Percentiles rank a stretch among this genome's conserved stretches.
These are phyloP conservation scores for Kurtzmaniella fragi DNA, from an alignment of 805 yeast genomes.

Conservation along the genomic window DNA sequence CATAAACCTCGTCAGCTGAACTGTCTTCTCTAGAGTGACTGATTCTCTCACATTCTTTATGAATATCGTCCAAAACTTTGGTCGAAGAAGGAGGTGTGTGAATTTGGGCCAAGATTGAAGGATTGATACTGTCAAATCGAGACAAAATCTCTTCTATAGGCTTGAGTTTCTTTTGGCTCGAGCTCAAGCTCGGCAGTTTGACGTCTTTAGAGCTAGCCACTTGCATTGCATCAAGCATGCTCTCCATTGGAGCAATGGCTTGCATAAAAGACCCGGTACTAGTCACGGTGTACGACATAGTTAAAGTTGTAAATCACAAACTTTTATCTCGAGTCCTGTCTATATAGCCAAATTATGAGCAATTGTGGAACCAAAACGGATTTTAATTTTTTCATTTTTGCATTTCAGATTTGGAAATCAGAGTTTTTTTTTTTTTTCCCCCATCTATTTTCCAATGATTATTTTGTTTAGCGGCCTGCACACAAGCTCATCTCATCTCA, in stretches of 20 bases:
- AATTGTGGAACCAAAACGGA: no score
- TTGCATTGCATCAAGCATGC: conserved; percentile 32
- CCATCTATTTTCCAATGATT: no score
- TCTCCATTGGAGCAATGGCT: conserved; percentile 72
- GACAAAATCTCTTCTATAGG: neutral
- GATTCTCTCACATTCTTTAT: conserved; percentile 26
- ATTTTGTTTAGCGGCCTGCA: no score
- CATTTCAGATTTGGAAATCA: no score
- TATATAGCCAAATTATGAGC: no score
- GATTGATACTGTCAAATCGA: neutral
- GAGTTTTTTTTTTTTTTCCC: no score
- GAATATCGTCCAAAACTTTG: conserved; percentile 17
- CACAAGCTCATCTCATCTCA: no score
- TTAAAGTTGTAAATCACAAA: conserved; percentile 4
- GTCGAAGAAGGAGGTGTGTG: conserved; percentile 1
- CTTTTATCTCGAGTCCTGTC: neutral
- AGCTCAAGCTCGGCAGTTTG: neutral
- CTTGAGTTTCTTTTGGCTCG: neutral
- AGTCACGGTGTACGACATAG: conserved; percentile 42
- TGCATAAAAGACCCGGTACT: conserved; percentile 74
- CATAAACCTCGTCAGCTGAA: conserved; percentile 19
- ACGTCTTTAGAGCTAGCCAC: conserved; percentile 5
- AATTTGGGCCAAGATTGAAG: conserved; percentile 2
- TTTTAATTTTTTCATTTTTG: no score
- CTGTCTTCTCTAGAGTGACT: conserved; percentile 28